These are phyloP conservation scores for Pythium pyrilobum DNA, from an alignment of 352 stramenopile species.

Conservation along the genomic window DNA sequence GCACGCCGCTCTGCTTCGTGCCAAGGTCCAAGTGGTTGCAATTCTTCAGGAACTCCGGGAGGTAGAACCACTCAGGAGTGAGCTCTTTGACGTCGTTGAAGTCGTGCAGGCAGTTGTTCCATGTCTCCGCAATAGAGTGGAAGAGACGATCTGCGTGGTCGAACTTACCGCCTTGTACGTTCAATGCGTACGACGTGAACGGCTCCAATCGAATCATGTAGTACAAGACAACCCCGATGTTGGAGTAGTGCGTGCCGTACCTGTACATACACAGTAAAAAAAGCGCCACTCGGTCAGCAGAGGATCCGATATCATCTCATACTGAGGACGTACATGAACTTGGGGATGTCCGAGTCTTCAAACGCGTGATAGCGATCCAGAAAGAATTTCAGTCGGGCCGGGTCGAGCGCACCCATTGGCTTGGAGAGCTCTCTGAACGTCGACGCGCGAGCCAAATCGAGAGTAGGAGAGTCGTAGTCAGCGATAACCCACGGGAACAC, in stretches of 20 bases:
- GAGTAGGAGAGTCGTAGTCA: constrained; percentile 73
- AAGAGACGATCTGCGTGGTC: constrained; percentile 93
- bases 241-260: constrained; percentile 88
- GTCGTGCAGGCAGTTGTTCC: constrained; percentile 80
- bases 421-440: constrained; percentile 96
- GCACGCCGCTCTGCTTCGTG: constrained; percentile 68
- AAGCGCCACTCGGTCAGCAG: neutral
- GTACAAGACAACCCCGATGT: constrained; percentile 96
- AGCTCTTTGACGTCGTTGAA: constrained; percentile 93
- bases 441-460: constrained; percentile 61
- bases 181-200: constrained; percentile 94
- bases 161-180: constrained; percentile 94
- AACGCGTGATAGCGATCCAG: constrained; percentile 92
- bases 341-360: constrained; percentile 83
- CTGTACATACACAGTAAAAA: constrained; percentile 22
- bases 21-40: constrained; percentile 81
- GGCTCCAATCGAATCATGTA: constrained; percentile 99
- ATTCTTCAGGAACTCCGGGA: constrained; percentile 88
- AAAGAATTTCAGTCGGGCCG: constrained; percentile 88
- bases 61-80: constrained; percentile 94
- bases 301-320: too few relatives aligned
- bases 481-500: constrained; percentile 91
- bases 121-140: constrained; percentile 87
- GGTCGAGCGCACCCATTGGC: constrained; percentile 96
- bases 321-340: constrained; percentile 66